Evolutionary conservation across 2,329 filamentous ascomycete species (phyloP).

Genomic region (Aspergillus pseudotamarii): DNA sequence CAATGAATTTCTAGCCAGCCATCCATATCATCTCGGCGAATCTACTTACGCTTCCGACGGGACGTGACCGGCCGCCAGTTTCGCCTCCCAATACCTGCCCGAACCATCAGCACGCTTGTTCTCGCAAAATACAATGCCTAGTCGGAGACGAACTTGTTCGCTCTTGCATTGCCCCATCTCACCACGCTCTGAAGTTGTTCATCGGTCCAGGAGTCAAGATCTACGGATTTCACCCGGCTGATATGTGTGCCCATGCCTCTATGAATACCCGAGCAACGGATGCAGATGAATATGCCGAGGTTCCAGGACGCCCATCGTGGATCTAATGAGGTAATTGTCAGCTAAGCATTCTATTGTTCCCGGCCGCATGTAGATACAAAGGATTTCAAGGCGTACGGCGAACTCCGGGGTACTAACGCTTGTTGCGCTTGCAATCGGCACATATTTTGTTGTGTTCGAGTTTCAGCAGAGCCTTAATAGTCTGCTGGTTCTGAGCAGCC

Average conservation of each 20-base stretch:
- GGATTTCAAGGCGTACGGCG: not conserved
- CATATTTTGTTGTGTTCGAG: conserved; percentile 94
- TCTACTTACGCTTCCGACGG: conserved; percentile 76
- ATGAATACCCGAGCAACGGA: conserved; percentile 97
- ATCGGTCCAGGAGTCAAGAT: conserved; percentile 97
- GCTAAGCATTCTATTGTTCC: not conserved
- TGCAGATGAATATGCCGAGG: conserved; percentile 94
- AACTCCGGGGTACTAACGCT: conserved; percentile 65
- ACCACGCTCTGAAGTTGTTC: conserved; percentile 94
- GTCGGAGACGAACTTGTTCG: conserved; percentile 72
- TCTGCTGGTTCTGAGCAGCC: conserved; percentile 89
- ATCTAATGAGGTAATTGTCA: conserved; percentile 57
- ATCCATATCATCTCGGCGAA: not conserved
- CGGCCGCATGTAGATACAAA: not conserved
- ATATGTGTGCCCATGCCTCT: conserved; percentile 99
- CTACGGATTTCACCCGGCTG: conserved; percentile 95
- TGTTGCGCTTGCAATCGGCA: conserved; percentile 98
- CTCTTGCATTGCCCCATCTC: conserved; percentile 92
- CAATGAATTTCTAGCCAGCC: not conserved
- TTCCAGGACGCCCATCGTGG: conserved; percentile 99
- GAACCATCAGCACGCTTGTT: conserved; percentile 14
- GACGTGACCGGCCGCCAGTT: conserved; percentile 85
- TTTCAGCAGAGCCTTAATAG: conserved; percentile 93
- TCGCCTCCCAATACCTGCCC: conserved; percentile 83
- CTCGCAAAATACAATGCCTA: not conserved